These are phyloP conservation scores for Rhododendron mucronatum DNA, from an alignment of 148 eudicot genomes.

Conservation along the genomic window DNA sequence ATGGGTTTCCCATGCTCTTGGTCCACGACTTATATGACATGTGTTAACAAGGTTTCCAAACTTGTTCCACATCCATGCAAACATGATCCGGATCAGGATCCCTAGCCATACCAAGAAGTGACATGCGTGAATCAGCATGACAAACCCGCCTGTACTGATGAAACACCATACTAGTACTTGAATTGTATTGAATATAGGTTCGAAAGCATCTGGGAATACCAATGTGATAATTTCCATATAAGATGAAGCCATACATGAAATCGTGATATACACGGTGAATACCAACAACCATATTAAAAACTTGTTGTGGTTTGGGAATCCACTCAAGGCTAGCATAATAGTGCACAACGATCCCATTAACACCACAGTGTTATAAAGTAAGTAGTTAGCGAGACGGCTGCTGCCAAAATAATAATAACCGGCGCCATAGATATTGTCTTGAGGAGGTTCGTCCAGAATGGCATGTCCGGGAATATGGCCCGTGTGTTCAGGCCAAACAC, in stretches of 20 bases:
- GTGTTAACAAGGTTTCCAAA: not conserved
- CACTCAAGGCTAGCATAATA: not conserved
- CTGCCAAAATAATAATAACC: too few relatives aligned
- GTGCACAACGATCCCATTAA: not conserved
- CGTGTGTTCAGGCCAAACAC: too few relatives aligned
- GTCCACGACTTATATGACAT: not conserved
- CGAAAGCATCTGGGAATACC: rapidly evolving
- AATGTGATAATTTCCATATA: too few relatives aligned
- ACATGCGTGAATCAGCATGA: not conserved
- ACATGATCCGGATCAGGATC: not conserved
- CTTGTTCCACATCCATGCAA: too few relatives aligned
- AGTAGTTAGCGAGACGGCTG: too few relatives aligned
- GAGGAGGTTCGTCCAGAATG: too few relatives aligned
- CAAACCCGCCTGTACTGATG: not conserved
- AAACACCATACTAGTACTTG: rapidly evolving
- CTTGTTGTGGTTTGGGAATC: not conserved
- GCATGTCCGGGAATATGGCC: too few relatives aligned
- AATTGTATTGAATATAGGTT: rapidly evolving
- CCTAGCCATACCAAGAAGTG: not conserved
- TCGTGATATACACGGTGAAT: not conserved
- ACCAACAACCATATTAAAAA: not conserved
- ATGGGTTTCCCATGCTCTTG: not conserved
- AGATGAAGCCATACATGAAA: not conserved
- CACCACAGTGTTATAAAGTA: not conserved
- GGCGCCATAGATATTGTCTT: too few relatives aligned